These are phyloP conservation scores for Lachnellula hyalina DNA, from an alignment of 2,329 filamentous ascomycete species.

Conservation along the genomic window DNA sequence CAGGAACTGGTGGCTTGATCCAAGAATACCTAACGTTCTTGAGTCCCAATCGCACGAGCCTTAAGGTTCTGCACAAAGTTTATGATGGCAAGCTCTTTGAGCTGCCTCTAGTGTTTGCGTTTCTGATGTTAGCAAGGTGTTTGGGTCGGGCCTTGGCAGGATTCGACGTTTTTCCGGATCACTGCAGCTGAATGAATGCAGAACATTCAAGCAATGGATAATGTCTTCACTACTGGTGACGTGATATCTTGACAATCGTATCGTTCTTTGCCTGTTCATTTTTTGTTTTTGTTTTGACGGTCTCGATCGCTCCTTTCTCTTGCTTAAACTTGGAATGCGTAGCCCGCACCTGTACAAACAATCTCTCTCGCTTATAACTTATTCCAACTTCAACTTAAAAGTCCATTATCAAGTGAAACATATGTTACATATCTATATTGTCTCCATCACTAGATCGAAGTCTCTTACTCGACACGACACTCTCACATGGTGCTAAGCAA, in stretches of 20 bases:
- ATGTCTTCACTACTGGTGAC: too few relatives aligned
- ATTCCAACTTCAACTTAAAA: background rate
- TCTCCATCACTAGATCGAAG: too few relatives aligned
- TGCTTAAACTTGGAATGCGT: background rate
- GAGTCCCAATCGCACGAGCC: background rate
- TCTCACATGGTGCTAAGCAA: too few relatives aligned
- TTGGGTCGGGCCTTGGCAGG: background rate
- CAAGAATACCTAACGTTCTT: background rate
- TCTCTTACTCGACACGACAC: too few relatives aligned
- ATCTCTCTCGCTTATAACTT: background rate
- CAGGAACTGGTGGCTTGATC: background rate
- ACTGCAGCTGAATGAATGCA: background rate
- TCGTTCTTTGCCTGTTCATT: too few relatives aligned
- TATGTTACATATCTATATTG: too few relatives aligned
- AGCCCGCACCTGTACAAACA: background rate
- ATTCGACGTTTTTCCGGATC: background rate
- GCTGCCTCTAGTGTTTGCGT: constrained; percentile 11
- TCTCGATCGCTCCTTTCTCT: background rate
- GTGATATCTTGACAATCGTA: too few relatives aligned
- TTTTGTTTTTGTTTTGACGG: too few relatives aligned
- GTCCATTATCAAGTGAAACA: too few relatives aligned
- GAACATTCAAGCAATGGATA: background rate
- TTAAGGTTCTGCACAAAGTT: background rate
- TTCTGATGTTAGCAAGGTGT: constrained; percentile 10
- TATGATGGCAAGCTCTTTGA: constrained; percentile 6